Evolutionary conservation across 2,329 filamentous ascomycete genomes (phyloP).

Genomic region (Fusarium gaditjirri): DNA sequence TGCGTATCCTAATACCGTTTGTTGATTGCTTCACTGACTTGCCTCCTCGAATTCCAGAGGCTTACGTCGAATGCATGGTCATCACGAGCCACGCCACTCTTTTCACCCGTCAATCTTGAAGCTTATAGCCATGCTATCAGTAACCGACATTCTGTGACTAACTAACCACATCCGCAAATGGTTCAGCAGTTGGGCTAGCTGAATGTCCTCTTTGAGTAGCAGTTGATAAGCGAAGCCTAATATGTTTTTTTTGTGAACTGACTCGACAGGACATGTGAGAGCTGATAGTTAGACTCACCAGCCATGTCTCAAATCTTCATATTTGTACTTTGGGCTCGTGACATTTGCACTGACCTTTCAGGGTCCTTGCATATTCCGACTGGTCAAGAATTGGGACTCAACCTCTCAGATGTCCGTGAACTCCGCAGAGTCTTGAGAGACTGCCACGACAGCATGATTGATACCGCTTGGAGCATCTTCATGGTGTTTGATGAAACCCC

Average conservation of each 20-base stretch:
- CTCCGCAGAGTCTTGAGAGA: constrained; percentile 19
- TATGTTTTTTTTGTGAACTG: constrained; percentile 7
- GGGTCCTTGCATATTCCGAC: constrained; percentile 30
- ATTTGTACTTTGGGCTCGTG: constrained; percentile 18
- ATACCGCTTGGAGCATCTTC: constrained; percentile 9
- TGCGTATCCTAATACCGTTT: constrained; percentile 26
- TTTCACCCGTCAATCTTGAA: background rate
- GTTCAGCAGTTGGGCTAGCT: background rate
- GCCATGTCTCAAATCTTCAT: constrained; percentile 32
- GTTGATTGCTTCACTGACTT: constrained; percentile 29
- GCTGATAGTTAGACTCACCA: constrained; percentile 18
- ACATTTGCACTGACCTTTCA: constrained; percentile 27
- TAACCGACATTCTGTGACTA: background rate
- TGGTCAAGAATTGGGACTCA: constrained; percentile 31
- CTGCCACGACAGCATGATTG: constrained; percentile 32
- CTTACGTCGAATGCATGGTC: constrained; percentile 12
- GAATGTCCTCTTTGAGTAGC: constrained; percentile 1
- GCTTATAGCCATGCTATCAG: background rate
- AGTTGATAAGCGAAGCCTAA: constrained; percentile 7
- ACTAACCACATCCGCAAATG: background rate
- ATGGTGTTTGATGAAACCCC: background rate
- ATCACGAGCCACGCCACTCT: constrained; percentile 37
- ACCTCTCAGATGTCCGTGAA: constrained; percentile 15
- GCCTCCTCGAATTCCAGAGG: constrained; percentile 36
- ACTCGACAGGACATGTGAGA: constrained; percentile 18